phyloP scores from a whole-genome alignment of 106 monocot genomes.

The Platanthera zijinensis region DNA sequence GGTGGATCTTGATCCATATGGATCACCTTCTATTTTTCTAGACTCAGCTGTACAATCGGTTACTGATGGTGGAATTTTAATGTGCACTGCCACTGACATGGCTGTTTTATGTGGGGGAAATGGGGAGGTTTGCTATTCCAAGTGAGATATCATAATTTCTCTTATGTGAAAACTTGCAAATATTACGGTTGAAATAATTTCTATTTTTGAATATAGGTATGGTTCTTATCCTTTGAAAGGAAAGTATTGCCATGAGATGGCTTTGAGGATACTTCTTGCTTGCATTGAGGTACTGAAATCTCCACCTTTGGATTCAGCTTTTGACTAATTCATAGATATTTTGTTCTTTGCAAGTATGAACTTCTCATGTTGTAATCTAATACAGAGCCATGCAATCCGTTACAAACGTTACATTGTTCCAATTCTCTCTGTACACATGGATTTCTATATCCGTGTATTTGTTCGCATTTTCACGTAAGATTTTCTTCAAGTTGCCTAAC shows the following conservation, averaged over 20 bases:
- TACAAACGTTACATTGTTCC: conserved; percentile 96
- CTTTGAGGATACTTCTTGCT: conserved; percentile 90
- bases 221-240: conserved; percentile 89
- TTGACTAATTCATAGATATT: neutral
- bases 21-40: conserved; percentile 82
- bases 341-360: neutral
- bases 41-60: conserved; percentile 90
- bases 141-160: conserved; percentile 37
- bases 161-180: neutral
- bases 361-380: conserved; percentile 3
- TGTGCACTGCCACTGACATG: conserved; percentile 99
- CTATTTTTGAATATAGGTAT: conserved; percentile 39
- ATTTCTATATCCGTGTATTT: conserved; percentile 97
- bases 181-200: neutral
- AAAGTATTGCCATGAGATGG: conserved; percentile 96
- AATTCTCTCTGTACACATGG: conserved; percentile 88
- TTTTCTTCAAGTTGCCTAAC: neutral
- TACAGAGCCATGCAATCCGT: conserved; percentile 94
- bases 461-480: conserved; percentile 86
- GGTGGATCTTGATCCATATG: conserved; percentile 99
- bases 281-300: conserved; percentile 68
- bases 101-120: conserved; percentile 87
- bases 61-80: conserved; percentile 86
- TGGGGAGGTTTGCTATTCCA: conserved; percentile 95
- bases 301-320: neutral